Conservation (phyloP, 805 yeast genomes). For the Isabelozyma pseudorhagii region DNA sequence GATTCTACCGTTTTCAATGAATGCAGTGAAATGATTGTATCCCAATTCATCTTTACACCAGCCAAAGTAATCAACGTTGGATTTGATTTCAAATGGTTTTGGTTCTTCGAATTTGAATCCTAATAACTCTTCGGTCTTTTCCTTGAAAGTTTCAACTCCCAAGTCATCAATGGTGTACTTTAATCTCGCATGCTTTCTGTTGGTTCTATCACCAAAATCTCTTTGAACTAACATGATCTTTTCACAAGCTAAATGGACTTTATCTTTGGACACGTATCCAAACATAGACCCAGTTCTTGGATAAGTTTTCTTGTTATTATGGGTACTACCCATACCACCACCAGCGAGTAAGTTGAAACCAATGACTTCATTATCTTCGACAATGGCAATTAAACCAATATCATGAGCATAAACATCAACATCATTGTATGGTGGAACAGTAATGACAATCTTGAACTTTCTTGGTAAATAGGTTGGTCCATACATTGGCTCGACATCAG, state of each 20-base stretch:
- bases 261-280: slow-evolving; percentile 69
- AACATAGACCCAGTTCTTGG: slow-evolving; percentile 90
- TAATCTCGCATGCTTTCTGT: slow-evolving; percentile 96
- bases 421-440: slow-evolving; percentile 95
- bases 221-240: slow-evolving; percentile 92
- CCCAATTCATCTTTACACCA: slow-evolving; percentile 89
- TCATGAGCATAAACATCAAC: slow-evolving; percentile 96
- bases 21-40: slow-evolving; percentile 85
- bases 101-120: slow-evolving; percentile 74
- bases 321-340: slow-evolving; percentile 99
- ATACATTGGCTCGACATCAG: slow-evolving; percentile 81
- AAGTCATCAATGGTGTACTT: slow-evolving; percentile 94
- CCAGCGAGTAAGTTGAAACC: slow-evolving; percentile 92
- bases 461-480: slow-evolving; percentile 88
- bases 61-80: slow-evolving; percentile 89
- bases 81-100: slow-evolving; percentile 70
- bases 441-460: slow-evolving; percentile 90
- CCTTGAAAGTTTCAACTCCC: slow-evolving; percentile 81
- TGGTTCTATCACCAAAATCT: slow-evolving; percentile 90
- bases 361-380: slow-evolving; percentile 58
- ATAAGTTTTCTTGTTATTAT: slow-evolving; percentile 93
- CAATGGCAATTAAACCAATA: slow-evolving; percentile 86
- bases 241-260: slow-evolving; percentile 78
- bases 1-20: slow-evolving; percentile 94
- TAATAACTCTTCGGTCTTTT: slow-evolving; percentile 77